phyloP scores from a whole-genome alignment of 2,329 filamentous ascomycete species.

The Fusarium sp. region DNA sequence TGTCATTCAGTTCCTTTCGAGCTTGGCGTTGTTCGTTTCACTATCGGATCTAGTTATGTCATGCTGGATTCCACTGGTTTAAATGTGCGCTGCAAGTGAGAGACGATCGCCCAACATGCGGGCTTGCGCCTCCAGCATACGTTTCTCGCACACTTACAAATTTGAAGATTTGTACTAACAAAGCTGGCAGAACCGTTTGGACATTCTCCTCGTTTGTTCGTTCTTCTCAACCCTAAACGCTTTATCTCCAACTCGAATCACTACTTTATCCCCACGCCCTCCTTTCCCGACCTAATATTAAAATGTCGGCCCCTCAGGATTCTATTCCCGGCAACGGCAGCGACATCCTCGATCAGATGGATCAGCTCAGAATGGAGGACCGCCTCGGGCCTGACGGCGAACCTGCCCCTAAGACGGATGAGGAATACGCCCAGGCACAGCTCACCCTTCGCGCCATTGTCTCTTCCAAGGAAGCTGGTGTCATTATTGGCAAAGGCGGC shows the following conservation, averaged over 20 bases:
- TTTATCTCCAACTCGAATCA: slow-evolving; percentile 28
- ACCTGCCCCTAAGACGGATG: slow-evolving; percentile 89
- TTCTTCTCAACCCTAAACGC: slow-evolving; percentile 21
- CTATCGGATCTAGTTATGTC: background rate
- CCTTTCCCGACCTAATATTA: slow-evolving; percentile 42
- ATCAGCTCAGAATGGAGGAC: slow-evolving; percentile 77
- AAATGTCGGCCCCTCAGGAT: slow-evolving; percentile 77
- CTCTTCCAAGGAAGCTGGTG: slow-evolving; percentile 97
- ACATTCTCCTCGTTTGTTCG: slow-evolving; percentile 20
- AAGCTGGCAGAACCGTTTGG: slow-evolving; percentile 20
- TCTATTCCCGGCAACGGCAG: slow-evolving; percentile 70
- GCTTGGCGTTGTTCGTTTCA: no score
- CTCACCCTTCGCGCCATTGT: slow-evolving; percentile 97
- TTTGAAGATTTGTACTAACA: slow-evolving; percentile 15
- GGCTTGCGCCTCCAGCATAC: slow-evolving; percentile 34
- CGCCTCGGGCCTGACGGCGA: slow-evolving; percentile 82
- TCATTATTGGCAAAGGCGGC: slow-evolving; percentile 98
- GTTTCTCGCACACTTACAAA: slow-evolving; percentile 1
- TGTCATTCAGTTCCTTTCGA: background rate
- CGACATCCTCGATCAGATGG: slow-evolving; percentile 73
- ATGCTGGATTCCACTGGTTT: slow-evolving; percentile 6
- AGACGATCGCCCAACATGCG: slow-evolving; percentile 13
- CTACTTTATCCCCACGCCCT: slow-evolving; percentile 28
- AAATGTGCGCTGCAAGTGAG: slow-evolving; percentile 26
- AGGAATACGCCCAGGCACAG: slow-evolving; percentile 94